These are phyloP conservation scores for Raphanus raphanistrum DNA, from an alignment of 345 rosid species.

Conservation along the genomic window DNA sequence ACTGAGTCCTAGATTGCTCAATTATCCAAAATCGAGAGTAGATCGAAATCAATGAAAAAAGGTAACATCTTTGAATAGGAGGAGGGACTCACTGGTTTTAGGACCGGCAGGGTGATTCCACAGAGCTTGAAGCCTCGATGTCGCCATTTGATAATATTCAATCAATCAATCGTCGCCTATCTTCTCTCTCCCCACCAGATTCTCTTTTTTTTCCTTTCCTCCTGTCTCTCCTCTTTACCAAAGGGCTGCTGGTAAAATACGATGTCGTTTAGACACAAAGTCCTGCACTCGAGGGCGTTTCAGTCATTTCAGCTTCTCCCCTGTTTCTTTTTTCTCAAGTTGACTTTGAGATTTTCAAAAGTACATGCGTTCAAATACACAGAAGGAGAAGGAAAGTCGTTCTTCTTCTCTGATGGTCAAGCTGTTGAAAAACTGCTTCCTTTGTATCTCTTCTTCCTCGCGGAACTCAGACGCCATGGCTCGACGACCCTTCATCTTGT, in stretches of 20 bases:
- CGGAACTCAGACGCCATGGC: constrained; percentile 40
- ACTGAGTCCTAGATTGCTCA: neutral
- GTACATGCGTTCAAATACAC: too few relatives aligned
- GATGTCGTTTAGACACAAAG: neutral
- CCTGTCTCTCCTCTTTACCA: neutral
- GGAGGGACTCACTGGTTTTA: constrained; percentile 70
- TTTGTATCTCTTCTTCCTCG: constrained; percentile 31
- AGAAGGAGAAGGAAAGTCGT: too few relatives aligned
- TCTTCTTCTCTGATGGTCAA: neutral
- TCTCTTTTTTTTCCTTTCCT: neutral
- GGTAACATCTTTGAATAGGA: neutral
- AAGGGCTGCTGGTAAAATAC: constrained; percentile 7
- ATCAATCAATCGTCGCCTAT: constrained; percentile 11
- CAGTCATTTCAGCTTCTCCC: neutral
- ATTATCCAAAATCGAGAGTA: constrained; percentile 6
- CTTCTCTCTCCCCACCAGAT: constrained; percentile 3
- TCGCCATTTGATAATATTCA: constrained; percentile 48
- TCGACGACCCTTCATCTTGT: constrained; percentile 63
- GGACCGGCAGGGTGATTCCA: constrained; percentile 99
- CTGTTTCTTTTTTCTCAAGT: neutral
- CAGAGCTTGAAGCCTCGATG: constrained; percentile 82
- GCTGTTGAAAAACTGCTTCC: constrained; percentile 20
- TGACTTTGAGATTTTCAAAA: neutral
- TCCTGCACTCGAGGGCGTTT: neutral
- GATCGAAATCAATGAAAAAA: neutral